Percentiles rank a stretch among this genome's conserved stretches.
phyloP scores from a whole-genome alignment of 306 rosid species.

The Castanea mollissima region DNA sequence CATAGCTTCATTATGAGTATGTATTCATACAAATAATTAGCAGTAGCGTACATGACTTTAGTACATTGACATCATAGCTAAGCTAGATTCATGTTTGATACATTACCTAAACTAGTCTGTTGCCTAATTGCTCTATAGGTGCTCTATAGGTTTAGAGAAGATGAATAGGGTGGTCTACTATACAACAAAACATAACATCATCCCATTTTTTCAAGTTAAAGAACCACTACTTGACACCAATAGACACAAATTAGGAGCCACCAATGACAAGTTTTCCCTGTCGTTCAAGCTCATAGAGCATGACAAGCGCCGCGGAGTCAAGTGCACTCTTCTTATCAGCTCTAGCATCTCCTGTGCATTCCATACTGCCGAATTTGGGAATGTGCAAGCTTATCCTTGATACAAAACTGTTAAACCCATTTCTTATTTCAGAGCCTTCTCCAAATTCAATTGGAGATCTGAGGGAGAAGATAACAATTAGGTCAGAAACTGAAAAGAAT shows the following conservation, averaged over 20 bases:
- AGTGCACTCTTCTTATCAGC: constrained; percentile 76
- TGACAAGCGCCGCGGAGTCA: constrained; percentile 68
- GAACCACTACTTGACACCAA: neutral
- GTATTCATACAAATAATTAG: neutral
- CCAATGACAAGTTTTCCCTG: constrained; percentile 53
- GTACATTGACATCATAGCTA: neutral
- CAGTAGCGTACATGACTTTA: neutral
- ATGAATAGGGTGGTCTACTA: neutral
- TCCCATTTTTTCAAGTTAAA: neutral
- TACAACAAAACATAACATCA: neutral
- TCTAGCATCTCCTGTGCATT: constrained; percentile 73
- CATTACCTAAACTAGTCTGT: neutral
- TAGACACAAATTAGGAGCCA: constrained; percentile 18
- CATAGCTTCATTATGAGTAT: too few relatives aligned
- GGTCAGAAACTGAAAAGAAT: neutral
- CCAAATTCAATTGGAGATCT: constrained; percentile 46
- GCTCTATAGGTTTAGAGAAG: neutral
- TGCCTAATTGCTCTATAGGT: neutral
- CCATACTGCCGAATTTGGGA: constrained; percentile 55
- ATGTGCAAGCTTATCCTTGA: constrained; percentile 61
- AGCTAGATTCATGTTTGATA: neutral
- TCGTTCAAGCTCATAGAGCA: constrained; percentile 63
- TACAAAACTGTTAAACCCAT: constrained; percentile 51
- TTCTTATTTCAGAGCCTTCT: constrained; percentile 46
- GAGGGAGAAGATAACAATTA: constrained; percentile 21